phyloP scores from a whole-genome alignment of 2,329 filamentous ascomycete species.

The Trichophyton equinum region DNA sequence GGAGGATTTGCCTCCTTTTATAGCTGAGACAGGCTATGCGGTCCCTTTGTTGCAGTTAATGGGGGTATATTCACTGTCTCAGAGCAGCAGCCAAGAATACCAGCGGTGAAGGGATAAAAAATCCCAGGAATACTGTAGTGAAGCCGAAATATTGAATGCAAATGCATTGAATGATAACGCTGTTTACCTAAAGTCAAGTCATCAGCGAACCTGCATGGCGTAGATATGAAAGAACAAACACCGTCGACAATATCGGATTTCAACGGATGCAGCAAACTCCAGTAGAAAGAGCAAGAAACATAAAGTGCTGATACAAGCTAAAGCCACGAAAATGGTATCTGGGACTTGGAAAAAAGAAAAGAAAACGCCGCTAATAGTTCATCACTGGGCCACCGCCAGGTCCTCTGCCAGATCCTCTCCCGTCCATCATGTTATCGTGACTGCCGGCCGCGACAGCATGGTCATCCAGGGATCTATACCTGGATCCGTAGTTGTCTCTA shows the following conservation, averaged over 20 bases:
- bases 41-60: no score
- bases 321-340: neutral
- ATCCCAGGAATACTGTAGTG: no score
- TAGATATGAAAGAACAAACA: no score
- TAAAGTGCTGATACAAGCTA: neutral
- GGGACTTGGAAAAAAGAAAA: neutral
- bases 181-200: no score
- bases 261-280: neutral
- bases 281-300: neutral
- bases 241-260: no score
- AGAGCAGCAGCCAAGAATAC: no score
- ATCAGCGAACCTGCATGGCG: no score
- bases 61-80: no score
- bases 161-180: neutral
- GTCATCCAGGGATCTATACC: conserved; percentile 58
- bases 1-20: no score
- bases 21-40: no score
- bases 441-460: conserved; percentile 20
- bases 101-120: no score
- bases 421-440: conserved; percentile 22
- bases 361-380: conserved; percentile 25
- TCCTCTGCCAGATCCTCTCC: conserved; percentile 16
- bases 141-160: neutral
- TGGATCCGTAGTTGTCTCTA: conserved; percentile 34
- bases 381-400: conserved; percentile 23